Conservation (phyloP, 192 early-diverging fungal species). For the Coemansia sp. region DNA sequence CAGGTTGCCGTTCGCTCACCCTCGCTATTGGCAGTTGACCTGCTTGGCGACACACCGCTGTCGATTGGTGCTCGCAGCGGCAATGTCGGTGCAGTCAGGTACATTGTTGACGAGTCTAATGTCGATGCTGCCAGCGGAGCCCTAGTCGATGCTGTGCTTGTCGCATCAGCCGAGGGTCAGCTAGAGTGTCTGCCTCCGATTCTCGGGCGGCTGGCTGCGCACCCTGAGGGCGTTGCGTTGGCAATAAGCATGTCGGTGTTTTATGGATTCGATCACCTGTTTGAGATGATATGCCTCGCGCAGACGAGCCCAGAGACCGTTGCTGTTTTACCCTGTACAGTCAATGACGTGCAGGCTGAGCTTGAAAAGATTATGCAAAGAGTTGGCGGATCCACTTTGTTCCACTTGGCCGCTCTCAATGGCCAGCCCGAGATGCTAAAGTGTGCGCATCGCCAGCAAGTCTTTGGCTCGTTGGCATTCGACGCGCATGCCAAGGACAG, state of each 20-base stretch:
- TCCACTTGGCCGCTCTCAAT: slow-evolving; percentile 48
- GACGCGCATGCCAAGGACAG: slow-evolving; percentile 23
- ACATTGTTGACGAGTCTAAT: slow-evolving; percentile 40
- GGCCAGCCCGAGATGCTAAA: slow-evolving; percentile 20
- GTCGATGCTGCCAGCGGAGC: slow-evolving; percentile 17
- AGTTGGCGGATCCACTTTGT: slow-evolving; percentile 22
- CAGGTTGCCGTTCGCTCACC: slow-evolving; percentile 7
- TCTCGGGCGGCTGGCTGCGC: slow-evolving; percentile 14
- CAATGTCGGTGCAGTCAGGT: slow-evolving; percentile 30
- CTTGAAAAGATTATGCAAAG: slow-evolving; percentile 15
- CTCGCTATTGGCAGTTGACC: slow-evolving; percentile 21
- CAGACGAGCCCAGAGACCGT: slow-evolving; percentile 10
- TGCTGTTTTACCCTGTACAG: not conserved
- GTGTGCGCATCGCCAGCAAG: slow-evolving; percentile 16
- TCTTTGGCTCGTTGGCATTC: slow-evolving; percentile 13
- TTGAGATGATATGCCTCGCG: slow-evolving; percentile 18
- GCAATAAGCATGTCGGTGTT: slow-evolving; percentile 32
- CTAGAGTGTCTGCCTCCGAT: slow-evolving; percentile 12
- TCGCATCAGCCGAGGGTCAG: slow-evolving; percentile 14
- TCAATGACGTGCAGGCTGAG: slow-evolving; percentile 6
- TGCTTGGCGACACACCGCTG: slow-evolving; percentile 45
- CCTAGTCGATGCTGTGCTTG: slow-evolving; percentile 32
- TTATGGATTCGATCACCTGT: slow-evolving; percentile 34
- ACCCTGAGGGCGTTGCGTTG: slow-evolving; percentile 26
- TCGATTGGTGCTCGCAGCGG: slow-evolving; percentile 36